Evolutionary conservation across 202 grass and related monocot species (phyloP).

Genomic region (Zoysia matrella): DNA sequence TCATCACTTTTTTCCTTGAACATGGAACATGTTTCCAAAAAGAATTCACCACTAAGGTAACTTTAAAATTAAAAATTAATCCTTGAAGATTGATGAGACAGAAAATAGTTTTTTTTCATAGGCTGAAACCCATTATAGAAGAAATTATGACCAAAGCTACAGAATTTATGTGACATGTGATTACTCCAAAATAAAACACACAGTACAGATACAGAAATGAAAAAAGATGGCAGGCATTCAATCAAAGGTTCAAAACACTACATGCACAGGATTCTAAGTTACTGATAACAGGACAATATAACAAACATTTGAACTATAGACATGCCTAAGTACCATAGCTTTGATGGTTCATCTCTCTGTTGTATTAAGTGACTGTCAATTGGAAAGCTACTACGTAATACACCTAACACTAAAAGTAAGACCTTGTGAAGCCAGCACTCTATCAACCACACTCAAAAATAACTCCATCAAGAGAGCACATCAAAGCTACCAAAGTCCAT

Average conservation of each 20-base stretch:
- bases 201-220: neutral
- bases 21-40: slow-evolving; percentile 1
- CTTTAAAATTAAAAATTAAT: neutral
- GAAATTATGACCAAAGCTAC: neutral
- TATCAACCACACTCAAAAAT: slow-evolving; percentile 5
- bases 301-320: neutral
- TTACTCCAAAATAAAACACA: slow-evolving; percentile 3
- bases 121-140: neutral
- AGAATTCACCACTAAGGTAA: neutral
- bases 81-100: neutral
- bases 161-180: slow-evolving; percentile 1
- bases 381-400: neutral
- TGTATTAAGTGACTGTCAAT: neutral
- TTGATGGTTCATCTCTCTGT: neutral
- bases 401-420: neutral
- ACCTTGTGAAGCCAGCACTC: slow-evolving; percentile 12
- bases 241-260: neutral
- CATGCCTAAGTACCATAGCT: neutral
- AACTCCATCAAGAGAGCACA: slow-evolving; percentile 8
- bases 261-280: neutral
- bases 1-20: neutral
- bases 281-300: slow-evolving; percentile 15
- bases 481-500: slow-evolving; percentile 5
- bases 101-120: neutral
- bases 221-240: slow-evolving; percentile 17